A percentile compares a stretch with the other conserved stretches of the same genome.
Evolutionary conservation across 2,329 filamentous ascomycete species (phyloP).

Genomic region (Ustulina deusta): DNA sequence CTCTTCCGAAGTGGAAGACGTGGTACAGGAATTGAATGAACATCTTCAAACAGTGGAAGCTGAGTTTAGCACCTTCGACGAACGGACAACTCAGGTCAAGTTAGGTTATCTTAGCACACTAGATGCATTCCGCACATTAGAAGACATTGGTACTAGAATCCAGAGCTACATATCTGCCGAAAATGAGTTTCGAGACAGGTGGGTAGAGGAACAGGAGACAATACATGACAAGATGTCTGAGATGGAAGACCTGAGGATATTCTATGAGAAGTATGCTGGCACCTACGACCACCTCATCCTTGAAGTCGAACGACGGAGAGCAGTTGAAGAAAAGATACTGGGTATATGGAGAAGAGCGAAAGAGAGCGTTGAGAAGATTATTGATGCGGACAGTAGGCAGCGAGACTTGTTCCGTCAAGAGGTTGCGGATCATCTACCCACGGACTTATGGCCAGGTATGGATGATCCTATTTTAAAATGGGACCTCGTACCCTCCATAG

Average conservation of each 20-base stretch:
- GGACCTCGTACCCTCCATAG: slow-evolving; percentile 59
- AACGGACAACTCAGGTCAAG: slow-evolving; percentile 70
- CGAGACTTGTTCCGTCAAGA: slow-evolving; percentile 84
- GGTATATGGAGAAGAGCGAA: slow-evolving; percentile 81
- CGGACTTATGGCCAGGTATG: slow-evolving; percentile 87
- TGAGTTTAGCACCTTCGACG: slow-evolving; percentile 72
- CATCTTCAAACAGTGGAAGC: slow-evolving; percentile 81
- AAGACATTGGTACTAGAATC: slow-evolving; percentile 74
- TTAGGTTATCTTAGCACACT: slow-evolving; percentile 68
- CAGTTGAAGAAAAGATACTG: slow-evolving; percentile 79
- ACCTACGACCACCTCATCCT: slow-evolving; percentile 88
- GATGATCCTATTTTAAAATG: slow-evolving; percentile 67
- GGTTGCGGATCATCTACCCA: slow-evolving; percentile 86
- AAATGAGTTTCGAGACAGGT: slow-evolving; percentile 72
- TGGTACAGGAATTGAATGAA: slow-evolving; percentile 78
- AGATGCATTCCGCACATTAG: slow-evolving; percentile 73
- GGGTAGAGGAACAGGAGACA: slow-evolving; percentile 78
- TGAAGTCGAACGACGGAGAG: slow-evolving; percentile 81
- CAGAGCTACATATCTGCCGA: slow-evolving; percentile 74
- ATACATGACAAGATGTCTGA: slow-evolving; percentile 79
- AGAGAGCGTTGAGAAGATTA: slow-evolving; percentile 79
- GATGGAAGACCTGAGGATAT: slow-evolving; percentile 79
- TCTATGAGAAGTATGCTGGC: slow-evolving; percentile 87
- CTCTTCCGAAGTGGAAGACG: slow-evolving; percentile 73
- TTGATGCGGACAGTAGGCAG: slow-evolving; percentile 77